phyloP scores from a whole-genome alignment of 805 yeast genomes.

The Cyberlindnera maritima region DNA sequence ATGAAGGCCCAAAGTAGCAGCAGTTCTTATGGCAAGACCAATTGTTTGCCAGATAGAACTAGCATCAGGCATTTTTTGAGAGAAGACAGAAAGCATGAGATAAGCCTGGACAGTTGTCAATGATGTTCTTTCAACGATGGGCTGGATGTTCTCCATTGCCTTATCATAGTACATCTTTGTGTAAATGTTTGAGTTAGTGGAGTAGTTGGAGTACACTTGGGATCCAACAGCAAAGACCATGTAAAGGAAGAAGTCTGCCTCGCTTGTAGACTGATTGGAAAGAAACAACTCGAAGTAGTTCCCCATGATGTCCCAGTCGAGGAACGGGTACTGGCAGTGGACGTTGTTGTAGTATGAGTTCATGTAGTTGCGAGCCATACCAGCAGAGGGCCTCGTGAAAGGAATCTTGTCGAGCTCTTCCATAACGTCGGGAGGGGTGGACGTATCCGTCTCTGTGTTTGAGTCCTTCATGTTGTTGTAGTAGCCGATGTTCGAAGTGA shows the following conservation, averaged over 20 bases:
- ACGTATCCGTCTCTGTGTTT: no score
- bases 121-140: slow-evolving; percentile 25
- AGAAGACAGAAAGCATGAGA: slow-evolving; percentile 30
- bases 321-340: slow-evolving; percentile 36
- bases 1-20: slow-evolving; percentile 33
- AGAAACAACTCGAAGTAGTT: slow-evolving; percentile 20
- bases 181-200: slow-evolving; percentile 5
- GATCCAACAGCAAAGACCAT: slow-evolving; percentile 34
- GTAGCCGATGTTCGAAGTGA: slow-evolving; percentile 26
- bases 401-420: slow-evolving; percentile 12
- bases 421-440: slow-evolving; percentile 8
- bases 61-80: slow-evolving; percentile 35
- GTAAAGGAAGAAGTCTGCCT: slow-evolving; percentile 28
- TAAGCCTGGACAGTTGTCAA: slow-evolving; percentile 33
- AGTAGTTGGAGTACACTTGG: slow-evolving; percentile 19
- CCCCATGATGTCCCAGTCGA: slow-evolving; percentile 29
- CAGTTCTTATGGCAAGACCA: slow-evolving; percentile 32
- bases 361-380: slow-evolving; percentile 18
- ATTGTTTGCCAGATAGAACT: slow-evolving; percentile 32
- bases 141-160: slow-evolving; percentile 29
- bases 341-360: slow-evolving; percentile 28
- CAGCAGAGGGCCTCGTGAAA: slow-evolving; percentile 23
- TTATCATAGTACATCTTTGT: slow-evolving; percentile 30
- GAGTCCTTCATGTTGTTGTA: slow-evolving; percentile 1
- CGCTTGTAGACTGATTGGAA: slow-evolving; percentile 9